Evolutionary conservation across 2,329 filamentous ascomycete genomes (phyloP).

Genomic region (Neofusicoccum sp.): DNA sequence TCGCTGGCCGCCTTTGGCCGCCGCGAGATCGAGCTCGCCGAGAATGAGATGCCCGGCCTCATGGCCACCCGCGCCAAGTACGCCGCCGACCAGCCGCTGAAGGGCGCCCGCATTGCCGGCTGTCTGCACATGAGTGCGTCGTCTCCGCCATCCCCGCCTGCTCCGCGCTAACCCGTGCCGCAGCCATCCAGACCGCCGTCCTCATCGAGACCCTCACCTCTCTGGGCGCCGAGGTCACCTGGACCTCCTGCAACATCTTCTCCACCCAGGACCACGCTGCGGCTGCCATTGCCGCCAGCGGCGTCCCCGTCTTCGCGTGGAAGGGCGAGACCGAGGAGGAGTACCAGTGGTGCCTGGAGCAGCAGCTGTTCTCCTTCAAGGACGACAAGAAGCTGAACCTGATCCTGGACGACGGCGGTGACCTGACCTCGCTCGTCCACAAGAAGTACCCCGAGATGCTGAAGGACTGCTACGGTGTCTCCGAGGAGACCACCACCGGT

Average conservation of each 20-base stretch:
- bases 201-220: slow-evolving; percentile 95
- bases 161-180: slow-evolving; percentile 22
- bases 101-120: slow-evolving; percentile 92
- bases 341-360: slow-evolving; percentile 99
- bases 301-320: slow-evolving; percentile 83
- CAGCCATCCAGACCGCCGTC: slow-evolving; percentile 96
- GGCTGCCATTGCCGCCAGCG: slow-evolving; percentile 89
- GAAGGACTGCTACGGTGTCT: slow-evolving; percentile 96
- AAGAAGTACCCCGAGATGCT: slow-evolving; percentile 98
- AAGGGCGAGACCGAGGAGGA: slow-evolving; percentile 98
- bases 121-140: slow-evolving; percentile 92
- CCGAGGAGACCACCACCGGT: slow-evolving; percentile 99
- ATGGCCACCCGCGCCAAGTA: slow-evolving; percentile 95
- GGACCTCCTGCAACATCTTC: slow-evolving; percentile 99
- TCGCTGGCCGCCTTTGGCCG: slow-evolving; percentile 95
- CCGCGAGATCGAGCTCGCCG: slow-evolving; percentile 97
- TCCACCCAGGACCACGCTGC: slow-evolving; percentile 98
- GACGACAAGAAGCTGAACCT: slow-evolving; percentile 95
- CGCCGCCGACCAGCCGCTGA: slow-evolving; percentile 85
- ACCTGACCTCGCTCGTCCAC: slow-evolving; percentile 94
- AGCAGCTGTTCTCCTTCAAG: slow-evolving; percentile 96
- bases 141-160: not conserved
- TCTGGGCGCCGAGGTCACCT: slow-evolving; percentile 97
- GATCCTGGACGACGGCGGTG: slow-evolving; percentile 98
- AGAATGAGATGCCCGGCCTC: slow-evolving; percentile 90